phyloP scores from a whole-genome alignment of 164 flowering plant genomes.

The Liriodendron chinense region DNA sequence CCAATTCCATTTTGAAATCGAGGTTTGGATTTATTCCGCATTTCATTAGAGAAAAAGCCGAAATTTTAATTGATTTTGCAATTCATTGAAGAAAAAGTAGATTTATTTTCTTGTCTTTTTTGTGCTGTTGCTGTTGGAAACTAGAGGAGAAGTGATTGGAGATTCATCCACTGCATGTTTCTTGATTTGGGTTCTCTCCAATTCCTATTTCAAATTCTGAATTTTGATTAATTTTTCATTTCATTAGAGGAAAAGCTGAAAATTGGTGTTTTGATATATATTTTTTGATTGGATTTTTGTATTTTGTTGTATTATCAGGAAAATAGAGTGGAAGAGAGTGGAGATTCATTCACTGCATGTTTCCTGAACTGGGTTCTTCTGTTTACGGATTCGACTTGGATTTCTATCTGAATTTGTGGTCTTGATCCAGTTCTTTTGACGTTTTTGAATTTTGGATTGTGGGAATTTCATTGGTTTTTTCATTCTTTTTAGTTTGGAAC shows the following conservation, averaged over 20 bases:
- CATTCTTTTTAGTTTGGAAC: conserved; percentile 1
- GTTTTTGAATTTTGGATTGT: conserved; percentile 9
- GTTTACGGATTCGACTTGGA: not conserved
- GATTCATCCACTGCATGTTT: not conserved
- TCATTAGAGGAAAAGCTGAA: not conserved
- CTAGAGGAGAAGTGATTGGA: not conserved
- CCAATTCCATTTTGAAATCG: not conserved
- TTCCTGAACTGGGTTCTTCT: conserved; percentile 16
- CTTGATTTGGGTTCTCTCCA: not conserved
- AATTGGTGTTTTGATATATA: not conserved
- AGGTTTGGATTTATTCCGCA: too few relatives aligned
- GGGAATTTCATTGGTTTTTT: not conserved
- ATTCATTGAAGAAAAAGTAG: not conserved
- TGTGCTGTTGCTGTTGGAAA: not conserved
- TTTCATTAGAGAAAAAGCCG: not conserved
- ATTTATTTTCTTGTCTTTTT: too few relatives aligned
- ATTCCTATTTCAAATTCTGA: not conserved
- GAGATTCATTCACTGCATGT: not conserved
- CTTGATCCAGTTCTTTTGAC: not conserved
- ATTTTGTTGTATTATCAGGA: not conserved
- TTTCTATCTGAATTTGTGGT: not conserved
- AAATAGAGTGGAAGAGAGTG: not conserved
- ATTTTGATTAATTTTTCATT: not conserved
- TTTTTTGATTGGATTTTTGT: not conserved
- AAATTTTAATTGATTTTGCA: too few relatives aligned